Evolutionary conservation across 73 alveolate genomes (phyloP).

Genomic region (Paramecium caudatum): DNA sequence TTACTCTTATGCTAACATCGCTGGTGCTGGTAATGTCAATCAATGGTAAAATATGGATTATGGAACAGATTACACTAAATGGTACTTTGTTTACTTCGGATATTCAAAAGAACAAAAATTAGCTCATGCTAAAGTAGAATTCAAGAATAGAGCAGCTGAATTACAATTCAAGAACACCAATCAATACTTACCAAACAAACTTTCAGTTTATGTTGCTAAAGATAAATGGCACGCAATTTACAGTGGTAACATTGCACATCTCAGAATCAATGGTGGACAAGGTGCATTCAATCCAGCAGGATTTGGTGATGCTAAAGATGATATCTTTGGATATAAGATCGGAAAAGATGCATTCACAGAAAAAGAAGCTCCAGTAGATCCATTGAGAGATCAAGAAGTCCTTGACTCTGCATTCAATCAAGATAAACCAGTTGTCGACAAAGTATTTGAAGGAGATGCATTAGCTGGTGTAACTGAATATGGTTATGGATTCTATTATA

Average conservation of each 20-base stretch:
- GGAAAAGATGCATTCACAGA: slow-evolving; percentile 52
- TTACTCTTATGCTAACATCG: slow-evolving; percentile 10
- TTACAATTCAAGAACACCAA: background rate
- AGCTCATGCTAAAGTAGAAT: slow-evolving; percentile 66
- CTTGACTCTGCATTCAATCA: slow-evolving; percentile 31
- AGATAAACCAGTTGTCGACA: background rate
- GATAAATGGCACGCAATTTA: slow-evolving; percentile 67
- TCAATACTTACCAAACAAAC: slow-evolving; percentile 53
- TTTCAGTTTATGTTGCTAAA: slow-evolving; percentile 36
- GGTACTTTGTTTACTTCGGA: slow-evolving; percentile 67
- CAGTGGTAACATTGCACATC: slow-evolving; percentile 68
- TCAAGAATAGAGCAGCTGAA: slow-evolving; percentile 6
- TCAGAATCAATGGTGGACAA: slow-evolving; percentile 65
- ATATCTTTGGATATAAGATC: slow-evolving; percentile 35
- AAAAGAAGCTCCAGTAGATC: slow-evolving; percentile 56
- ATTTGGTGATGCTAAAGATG: slow-evolving; percentile 55
- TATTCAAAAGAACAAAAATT: slow-evolving; percentile 22
- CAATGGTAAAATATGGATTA: slow-evolving; percentile 8
- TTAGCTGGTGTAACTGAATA: slow-evolving; percentile 38
- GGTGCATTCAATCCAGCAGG: slow-evolving; percentile 65
- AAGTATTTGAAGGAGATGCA: slow-evolving; percentile 9
- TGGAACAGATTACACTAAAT: slow-evolving; percentile 38
- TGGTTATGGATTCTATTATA: slow-evolving; percentile 61
- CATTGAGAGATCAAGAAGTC: slow-evolving; percentile 43
- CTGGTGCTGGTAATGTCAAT: slow-evolving; percentile 64